Evolutionary conservation across 2,329 filamentous ascomycete genomes (phyloP).

Genomic region (Ambrosiella beaveri): DNA sequence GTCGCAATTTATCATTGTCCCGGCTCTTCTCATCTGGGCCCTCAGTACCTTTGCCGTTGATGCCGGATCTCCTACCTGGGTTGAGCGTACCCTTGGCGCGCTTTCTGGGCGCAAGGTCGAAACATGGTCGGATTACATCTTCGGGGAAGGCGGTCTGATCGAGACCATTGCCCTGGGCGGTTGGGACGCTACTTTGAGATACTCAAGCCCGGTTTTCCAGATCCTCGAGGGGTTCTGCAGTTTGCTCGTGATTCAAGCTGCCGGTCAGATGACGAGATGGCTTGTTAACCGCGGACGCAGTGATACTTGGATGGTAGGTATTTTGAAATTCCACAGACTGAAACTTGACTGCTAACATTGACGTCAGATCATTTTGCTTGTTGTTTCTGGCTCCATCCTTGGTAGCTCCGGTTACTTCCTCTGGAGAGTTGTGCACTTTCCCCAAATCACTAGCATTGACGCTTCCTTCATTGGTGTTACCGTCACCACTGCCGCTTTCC

Average conservation of each 20-base stretch:
- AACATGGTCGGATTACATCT: slow-evolving; percentile 69
- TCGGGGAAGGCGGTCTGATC: slow-evolving; percentile 68
- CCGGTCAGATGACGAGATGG: slow-evolving; percentile 86
- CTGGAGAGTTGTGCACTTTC: slow-evolving; percentile 86
- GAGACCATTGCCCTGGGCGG: slow-evolving; percentile 65
- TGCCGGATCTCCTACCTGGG: slow-evolving; percentile 57
- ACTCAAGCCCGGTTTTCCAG: slow-evolving; percentile 89
- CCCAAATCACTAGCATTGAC: slow-evolving; percentile 80
- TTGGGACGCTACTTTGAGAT: slow-evolving; percentile 78
- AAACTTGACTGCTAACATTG: slow-evolving; percentile 18
- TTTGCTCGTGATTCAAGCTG: slow-evolving; percentile 82
- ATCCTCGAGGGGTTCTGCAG: slow-evolving; percentile 93
- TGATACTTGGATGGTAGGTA: slow-evolving; percentile 82
- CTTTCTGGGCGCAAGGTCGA: slow-evolving; percentile 43
- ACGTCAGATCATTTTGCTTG: slow-evolving; percentile 66
- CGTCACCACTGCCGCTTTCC: slow-evolving; percentile 80
- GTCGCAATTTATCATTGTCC: slow-evolving; percentile 75
- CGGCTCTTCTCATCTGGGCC: slow-evolving; percentile 79
- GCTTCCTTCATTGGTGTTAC: slow-evolving; percentile 83
- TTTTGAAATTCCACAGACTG: not conserved
- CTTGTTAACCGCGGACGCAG: slow-evolving; percentile 84
- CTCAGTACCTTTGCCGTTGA: slow-evolving; percentile 91
- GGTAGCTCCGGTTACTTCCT: slow-evolving; percentile 91
- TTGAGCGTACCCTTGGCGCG: slow-evolving; percentile 57
- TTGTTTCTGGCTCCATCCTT: slow-evolving; percentile 78